Conservation (phyloP, 1,284 basidiomycete species). For the Vanrija humicola region DNA sequence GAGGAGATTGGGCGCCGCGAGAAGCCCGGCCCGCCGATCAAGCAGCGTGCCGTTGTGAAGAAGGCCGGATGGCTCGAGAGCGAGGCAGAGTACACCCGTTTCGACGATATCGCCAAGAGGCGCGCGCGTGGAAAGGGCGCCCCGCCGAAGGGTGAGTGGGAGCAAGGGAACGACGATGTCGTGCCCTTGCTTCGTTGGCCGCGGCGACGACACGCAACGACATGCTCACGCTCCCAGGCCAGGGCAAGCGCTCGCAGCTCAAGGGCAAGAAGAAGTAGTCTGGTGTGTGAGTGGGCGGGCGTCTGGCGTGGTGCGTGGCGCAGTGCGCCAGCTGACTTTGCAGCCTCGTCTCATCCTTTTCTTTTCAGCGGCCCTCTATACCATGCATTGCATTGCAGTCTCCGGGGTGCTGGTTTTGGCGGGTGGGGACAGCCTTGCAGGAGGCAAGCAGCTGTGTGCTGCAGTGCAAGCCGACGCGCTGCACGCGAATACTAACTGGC, state of each 20-base stretch:
- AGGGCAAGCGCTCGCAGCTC: slow-evolving; percentile 12
- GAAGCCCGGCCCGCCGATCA: slow-evolving; percentile 17
- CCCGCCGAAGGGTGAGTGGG: slow-evolving; percentile 45
- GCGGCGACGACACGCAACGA: not conserved
- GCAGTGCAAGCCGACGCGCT: no score
- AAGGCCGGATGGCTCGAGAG: slow-evolving; percentile 36
- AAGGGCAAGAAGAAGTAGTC: slow-evolving; percentile 17
- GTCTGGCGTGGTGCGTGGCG: no score
- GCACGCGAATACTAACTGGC: no score
- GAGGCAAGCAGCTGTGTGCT: no score
- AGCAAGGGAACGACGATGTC: not conserved
- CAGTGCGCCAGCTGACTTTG: not conserved
- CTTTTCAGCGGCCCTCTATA: not conserved
- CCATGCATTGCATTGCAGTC: slow-evolving; percentile 8
- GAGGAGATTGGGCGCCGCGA: slow-evolving; percentile 26
- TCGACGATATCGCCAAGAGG: slow-evolving; percentile 28
- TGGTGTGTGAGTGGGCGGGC: not conserved
- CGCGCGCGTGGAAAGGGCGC: slow-evolving; percentile 37
- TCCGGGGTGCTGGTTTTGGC: no score
- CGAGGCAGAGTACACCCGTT: slow-evolving; percentile 27
- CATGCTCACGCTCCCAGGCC: slow-evolving; percentile 2
- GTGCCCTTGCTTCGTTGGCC: not conserved
- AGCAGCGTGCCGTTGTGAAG: not conserved
- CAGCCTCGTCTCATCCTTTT: not conserved
- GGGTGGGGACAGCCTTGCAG: no score